Conservation (phyloP, 805 yeast species). For the Candida chilensis region DNA sequence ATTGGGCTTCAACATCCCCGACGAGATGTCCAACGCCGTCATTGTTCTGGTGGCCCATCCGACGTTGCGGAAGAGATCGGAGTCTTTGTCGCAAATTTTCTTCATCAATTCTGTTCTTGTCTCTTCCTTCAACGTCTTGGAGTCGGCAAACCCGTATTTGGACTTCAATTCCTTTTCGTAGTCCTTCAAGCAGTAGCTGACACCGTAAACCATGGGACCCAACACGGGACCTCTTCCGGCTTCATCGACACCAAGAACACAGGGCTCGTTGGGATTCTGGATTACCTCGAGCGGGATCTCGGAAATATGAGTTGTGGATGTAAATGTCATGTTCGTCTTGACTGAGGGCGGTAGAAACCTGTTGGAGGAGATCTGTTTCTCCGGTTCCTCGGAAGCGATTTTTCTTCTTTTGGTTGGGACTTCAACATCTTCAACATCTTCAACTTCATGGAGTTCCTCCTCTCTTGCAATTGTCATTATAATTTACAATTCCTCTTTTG, state of each 20-base stretch:
- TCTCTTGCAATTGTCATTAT: too few relatives aligned
- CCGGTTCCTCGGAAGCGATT: too few relatives aligned
- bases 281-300: slow-evolving; percentile 32
- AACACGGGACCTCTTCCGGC: slow-evolving; percentile 98
- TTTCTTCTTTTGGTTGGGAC: too few relatives aligned
- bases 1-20: slow-evolving; percentile 74
- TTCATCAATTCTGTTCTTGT: slow-evolving; percentile 56
- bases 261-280: slow-evolving; percentile 22
- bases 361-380: too few relatives aligned
- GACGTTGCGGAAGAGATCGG: slow-evolving; percentile 42
- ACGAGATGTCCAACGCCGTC: slow-evolving; percentile 80
- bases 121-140: slow-evolving; percentile 74
- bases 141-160: slow-evolving; percentile 82
- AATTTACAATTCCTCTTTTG: too few relatives aligned
- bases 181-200: slow-evolving; percentile 60
- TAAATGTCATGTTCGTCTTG: slow-evolving; percentile 14
- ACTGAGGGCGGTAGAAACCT: slow-evolving; percentile 26
- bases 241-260: slow-evolving; percentile 88
- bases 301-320: slow-evolving; percentile 40
- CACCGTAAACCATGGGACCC: slow-evolving; percentile 97
- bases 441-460: too few relatives aligned
- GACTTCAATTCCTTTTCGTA: slow-evolving; percentile 38
- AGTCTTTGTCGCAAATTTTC: slow-evolving; percentile 37
- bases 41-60: slow-evolving; percentile 87
- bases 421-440: too few relatives aligned